Evolutionary conservation across 495 filamentous ascomycete genomes (phyloP), one percentile per base, ranked within the genome.

Genomic region (Penicillium lagena): DNA sequence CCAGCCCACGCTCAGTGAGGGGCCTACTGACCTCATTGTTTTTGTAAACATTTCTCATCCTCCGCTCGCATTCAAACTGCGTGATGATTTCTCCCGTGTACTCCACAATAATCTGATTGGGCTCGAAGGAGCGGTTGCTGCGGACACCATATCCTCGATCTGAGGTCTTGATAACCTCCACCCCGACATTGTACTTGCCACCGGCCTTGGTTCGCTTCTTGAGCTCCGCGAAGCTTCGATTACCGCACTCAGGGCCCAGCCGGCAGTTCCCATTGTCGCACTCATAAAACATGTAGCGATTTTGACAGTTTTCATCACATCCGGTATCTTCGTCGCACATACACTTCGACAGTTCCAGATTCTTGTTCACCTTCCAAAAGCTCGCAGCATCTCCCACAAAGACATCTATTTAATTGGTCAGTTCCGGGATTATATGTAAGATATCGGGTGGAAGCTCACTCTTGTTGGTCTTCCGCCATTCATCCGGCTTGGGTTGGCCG

Each of bases 11-110:
- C 30, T 34, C 33, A 32, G 34, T 29, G 39, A 29, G 15, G 29
- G 13, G 13, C 28, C 14, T 39, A 60, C 81, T 59, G 60, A 96
- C 90, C 66, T 91, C 82, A 45, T 94, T 90, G 55, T 95, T 79
- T 60, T 90, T 90, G 67, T 98, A 98, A 32, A 83, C 77, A 43
- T 89, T 81, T 43, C 85, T 85, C 91, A 97, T 96, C 32, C 93
- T 81, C 41, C 83, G 79, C 53, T 98, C 90, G 56, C 89, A 93
- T 62, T 97, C 94, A 31, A 83, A 81, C 52, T 91, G 87, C 0
- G 89, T 95, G 56, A 98, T 91, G 45, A 98, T 96, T 67, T 98
- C 93, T 32, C 93, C 93, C 7, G 88, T 89, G 59, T 98, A 98
- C 59, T 98, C 93, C 64, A 96, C 88, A 55, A 98, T 96, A 61